Conservation (phyloP, 805 yeast genomes). For the Wickerhamiella domercqiae region DNA sequence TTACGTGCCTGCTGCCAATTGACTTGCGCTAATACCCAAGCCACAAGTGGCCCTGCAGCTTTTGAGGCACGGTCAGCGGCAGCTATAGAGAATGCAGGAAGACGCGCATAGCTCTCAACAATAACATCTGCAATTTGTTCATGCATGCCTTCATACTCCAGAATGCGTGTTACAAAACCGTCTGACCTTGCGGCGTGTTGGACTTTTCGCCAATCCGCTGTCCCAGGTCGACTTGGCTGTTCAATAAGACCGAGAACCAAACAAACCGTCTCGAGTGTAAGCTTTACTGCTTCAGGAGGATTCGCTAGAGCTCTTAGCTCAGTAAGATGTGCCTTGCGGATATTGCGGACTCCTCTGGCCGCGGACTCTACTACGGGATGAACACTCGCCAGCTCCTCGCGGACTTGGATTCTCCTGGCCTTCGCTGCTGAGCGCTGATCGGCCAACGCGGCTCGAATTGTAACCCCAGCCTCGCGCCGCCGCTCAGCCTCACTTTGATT, state of each 20-base stretch:
- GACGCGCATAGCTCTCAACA: slow-evolving; percentile 38
- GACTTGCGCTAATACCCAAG: slow-evolving; percentile 87
- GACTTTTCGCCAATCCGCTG: slow-evolving; percentile 36
- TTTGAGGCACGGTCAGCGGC: slow-evolving; percentile 78
- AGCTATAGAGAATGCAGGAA: slow-evolving; percentile 52
- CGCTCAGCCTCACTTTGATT: slow-evolving; percentile 91
- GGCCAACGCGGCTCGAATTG: slow-evolving; percentile 53
- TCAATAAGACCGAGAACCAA: slow-evolving; percentile 50
- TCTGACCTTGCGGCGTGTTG: slow-evolving; percentile 67
- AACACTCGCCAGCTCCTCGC: slow-evolving; percentile 52
- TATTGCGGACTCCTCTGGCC: slow-evolving; percentile 75
- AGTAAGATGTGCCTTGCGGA: slow-evolving; percentile 80
- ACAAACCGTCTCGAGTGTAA: slow-evolving; percentile 81
- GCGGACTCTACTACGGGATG: slow-evolving; percentile 82
- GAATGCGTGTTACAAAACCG: slow-evolving; percentile 74
- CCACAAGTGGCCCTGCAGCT: slow-evolving; percentile 83
- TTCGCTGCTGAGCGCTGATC: slow-evolving; percentile 49
- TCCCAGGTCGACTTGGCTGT: slow-evolving; percentile 43
- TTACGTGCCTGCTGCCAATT: slow-evolving; percentile 57
- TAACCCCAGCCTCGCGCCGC: slow-evolving; percentile 69
- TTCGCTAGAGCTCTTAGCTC: slow-evolving; percentile 79
- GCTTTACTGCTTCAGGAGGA: slow-evolving; percentile 78
- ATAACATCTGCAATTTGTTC: slow-evolving; percentile 39
- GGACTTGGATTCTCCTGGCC: slow-evolving; percentile 37
- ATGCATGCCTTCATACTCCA: slow-evolving; percentile 52